phyloP scores from a whole-genome alignment of 225 moss, liverwort and hornwort species.

The Lunularia cruciata region DNA sequence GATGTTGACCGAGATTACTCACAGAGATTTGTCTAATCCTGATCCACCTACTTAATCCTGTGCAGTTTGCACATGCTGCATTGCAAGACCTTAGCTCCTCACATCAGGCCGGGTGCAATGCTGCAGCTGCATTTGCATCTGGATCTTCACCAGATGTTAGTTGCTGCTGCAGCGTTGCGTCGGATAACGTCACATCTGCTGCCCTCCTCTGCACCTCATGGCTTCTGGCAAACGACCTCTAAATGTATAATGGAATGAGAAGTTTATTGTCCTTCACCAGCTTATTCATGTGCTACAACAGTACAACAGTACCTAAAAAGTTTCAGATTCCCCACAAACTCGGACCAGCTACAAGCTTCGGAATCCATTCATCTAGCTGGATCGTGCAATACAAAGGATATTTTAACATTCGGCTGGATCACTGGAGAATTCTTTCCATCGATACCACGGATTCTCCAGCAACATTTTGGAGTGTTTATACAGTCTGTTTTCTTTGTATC shows the following conservation, averaged over 20 bases:
- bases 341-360: not conserved
- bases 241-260: not conserved
- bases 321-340: not conserved
- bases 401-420: not conserved
- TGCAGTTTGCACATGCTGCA: not conserved
- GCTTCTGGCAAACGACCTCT: not conserved
- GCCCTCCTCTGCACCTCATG: not conserved
- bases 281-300: not conserved
- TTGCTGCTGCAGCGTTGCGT: constrained; percentile 7
- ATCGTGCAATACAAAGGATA: not conserved
- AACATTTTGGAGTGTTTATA: not conserved
- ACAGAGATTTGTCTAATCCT: no score
- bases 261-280: not conserved
- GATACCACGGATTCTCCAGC: not conserved
- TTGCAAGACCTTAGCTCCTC: not conserved
- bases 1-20: not conserved
- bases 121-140: constrained; percentile 18
- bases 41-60: no score
- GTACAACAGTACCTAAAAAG: not conserved
- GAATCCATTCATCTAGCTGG: not conserved
- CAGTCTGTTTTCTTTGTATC: not conserved
- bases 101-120: not conserved
- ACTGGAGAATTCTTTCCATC: not conserved
- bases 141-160: constrained; percentile 1
- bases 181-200: not conserved